Evolutionary conservation across 2,329 filamentous ascomycete species (phyloP), one percentile per base, ranked within the genome.

Genomic region (Pseudopyricularia javanii): DNA sequence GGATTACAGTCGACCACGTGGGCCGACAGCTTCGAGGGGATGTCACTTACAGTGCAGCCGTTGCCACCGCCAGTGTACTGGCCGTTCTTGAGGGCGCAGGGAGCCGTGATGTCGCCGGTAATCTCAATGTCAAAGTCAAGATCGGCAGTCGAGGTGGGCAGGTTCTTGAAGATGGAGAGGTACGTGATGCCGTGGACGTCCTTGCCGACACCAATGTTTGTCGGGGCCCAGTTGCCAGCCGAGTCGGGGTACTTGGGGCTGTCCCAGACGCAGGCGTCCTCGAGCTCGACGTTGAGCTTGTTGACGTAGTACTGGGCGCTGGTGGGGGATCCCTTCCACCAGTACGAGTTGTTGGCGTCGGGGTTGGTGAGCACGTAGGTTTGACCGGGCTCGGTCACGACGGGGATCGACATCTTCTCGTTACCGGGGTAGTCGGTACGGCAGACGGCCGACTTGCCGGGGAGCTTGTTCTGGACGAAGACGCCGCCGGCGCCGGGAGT

Each of bases 271-370:
- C 93, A 98, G 50, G 80, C 87, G 12, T 91, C 70, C 58, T 81
- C 66, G 54, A 82, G 71, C 17, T 70, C 61, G 52, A 86, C 74
- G 56, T 89, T 90, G 60, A 80, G 77, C 62, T 86, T 86, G 79
- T 97, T 97, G 70, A 97, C 79, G 67, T 98, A 98, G 79, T 95
- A 97, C 72, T 97, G 93, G 47, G 91, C 91, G 49, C 88, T 91
- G 51, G 93, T 97, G 50, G 72, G 61, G 67, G 78, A 78, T 61
- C 79, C 79, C 62, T 88, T 60, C 88, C 88, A 95, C 56, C 75
- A 70, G 74, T 90, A 97, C 75, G 91, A 95, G 50, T 72, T 75
- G 49, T 67, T 65, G 55, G 83, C 81, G 58, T 85, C 71, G 48
- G 91, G 86, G 74, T 88, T 91, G 64, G 87, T 88, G 58, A 98